Evolutionary conservation across 2,329 filamentous ascomycete genomes (phyloP).

Genomic region (Albophoma yamanashiensis): DNA sequence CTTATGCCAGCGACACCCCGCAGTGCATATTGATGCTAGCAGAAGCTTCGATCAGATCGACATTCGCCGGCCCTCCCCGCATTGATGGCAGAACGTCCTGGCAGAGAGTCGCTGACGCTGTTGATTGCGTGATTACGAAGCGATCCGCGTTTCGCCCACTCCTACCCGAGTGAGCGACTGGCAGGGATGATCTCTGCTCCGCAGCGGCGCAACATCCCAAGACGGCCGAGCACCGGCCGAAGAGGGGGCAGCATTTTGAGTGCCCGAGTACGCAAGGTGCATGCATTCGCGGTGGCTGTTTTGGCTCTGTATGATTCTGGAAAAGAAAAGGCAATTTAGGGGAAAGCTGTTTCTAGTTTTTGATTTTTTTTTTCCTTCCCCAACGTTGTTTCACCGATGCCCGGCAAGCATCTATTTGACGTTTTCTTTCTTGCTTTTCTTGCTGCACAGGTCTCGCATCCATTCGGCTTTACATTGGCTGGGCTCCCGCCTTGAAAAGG

Average conservation of each 20-base stretch:
- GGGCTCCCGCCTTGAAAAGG: background rate
- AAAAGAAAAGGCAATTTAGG: slow-evolving; percentile 1
- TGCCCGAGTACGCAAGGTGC: background rate
- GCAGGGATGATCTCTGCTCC: background rate
- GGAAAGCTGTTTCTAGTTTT: background rate
- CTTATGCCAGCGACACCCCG: background rate
- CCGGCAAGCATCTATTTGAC: background rate
- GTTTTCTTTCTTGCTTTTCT: background rate
- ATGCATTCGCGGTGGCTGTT: background rate
- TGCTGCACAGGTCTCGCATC: background rate
- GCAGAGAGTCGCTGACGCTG: background rate
- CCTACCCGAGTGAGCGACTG: background rate
- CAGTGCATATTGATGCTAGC: background rate
- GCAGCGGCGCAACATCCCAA: background rate
- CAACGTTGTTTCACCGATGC: background rate
- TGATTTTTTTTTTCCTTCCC: background rate
- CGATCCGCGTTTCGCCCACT: background rate
- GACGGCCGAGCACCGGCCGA: background rate
- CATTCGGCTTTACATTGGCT: background rate
- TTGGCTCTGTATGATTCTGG: slow-evolving; percentile 6
- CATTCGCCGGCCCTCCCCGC: background rate
- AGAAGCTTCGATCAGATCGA: background rate
- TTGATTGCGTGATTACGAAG: background rate
- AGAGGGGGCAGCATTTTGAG: background rate
- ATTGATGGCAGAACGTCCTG: too few relatives aligned